Percentiles rank a stretch among this genome's conserved stretches.
Conservation (phyloP, 2,329 filamentous ascomycete species). For the Hirsutella thompsonii region DNA sequence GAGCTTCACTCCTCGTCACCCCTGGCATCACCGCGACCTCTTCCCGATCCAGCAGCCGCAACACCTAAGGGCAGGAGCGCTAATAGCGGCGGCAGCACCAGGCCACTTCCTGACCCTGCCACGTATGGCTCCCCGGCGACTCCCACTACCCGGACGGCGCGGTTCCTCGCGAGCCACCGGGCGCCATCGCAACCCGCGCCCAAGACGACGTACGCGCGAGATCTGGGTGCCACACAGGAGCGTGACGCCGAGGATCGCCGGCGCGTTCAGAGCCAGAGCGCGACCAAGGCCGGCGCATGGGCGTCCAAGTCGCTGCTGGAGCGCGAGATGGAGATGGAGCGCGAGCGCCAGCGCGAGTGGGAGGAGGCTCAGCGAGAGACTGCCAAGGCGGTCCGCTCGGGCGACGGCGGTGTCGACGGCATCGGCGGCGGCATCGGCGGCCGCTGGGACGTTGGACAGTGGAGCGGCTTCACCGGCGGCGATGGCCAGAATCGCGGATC, state of each 20-base stretch:
- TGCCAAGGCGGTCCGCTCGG: constrained; percentile 37
- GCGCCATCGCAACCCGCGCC: constrained; percentile 10
- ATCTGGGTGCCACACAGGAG: neutral
- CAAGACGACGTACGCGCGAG: neutral
- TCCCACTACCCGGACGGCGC: constrained; percentile 38
- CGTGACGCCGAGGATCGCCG: constrained; percentile 42
- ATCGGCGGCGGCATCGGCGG: constrained; percentile 45
- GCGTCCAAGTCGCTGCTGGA: constrained; percentile 60
- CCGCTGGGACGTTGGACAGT: constrained; percentile 66
- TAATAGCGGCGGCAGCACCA: constrained; percentile 30
- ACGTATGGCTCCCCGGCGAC: constrained; percentile 15
- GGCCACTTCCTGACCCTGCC: constrained; percentile 39
- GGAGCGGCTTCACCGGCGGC: constrained; percentile 61
- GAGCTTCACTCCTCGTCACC: neutral
- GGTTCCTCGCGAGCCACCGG: constrained; percentile 30
- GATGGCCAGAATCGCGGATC: constrained; percentile 58
- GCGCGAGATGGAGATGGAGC: constrained; percentile 69
- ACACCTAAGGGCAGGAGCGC: constrained; percentile 20
- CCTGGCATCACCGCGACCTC: constrained; percentile 24
- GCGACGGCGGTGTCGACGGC: constrained; percentile 22
- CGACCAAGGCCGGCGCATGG: constrained; percentile 26
- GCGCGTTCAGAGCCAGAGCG: constrained; percentile 42
- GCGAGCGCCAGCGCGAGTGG: constrained; percentile 68
- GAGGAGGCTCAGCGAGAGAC: constrained; percentile 60
- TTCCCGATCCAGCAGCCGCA: constrained; percentile 22